Evolutionary conservation across 768 basidiomycete genomes (phyloP).

Genomic region (Fomitopsis serialis): DNA sequence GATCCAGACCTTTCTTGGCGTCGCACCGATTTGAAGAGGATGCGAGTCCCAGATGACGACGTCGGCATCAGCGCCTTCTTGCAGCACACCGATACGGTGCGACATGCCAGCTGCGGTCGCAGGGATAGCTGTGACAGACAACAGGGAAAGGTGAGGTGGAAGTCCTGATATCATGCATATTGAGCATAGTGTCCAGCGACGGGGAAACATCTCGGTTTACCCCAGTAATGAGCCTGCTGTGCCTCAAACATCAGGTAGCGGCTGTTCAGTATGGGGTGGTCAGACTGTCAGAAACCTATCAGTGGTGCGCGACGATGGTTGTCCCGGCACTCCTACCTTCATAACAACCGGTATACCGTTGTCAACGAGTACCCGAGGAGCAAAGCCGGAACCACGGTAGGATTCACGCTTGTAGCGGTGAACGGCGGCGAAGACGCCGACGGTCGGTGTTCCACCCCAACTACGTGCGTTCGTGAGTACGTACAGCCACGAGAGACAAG

Average conservation of each 20-base stretch:
- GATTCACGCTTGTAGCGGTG: constrained; percentile 74
- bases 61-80: constrained; percentile 32
- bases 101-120: constrained; percentile 72
- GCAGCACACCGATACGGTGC: constrained; percentile 71
- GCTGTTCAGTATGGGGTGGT: constrained; percentile 61
- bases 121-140: constrained; percentile 69
- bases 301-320: background rate
- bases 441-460: constrained; percentile 64
- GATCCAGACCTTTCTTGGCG: constrained; percentile 63
- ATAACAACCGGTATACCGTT: constrained; percentile 64
- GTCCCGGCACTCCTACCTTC: too few species aligned
- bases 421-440: constrained; percentile 67
- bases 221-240: constrained; percentile 79
- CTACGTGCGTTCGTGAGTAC: constrained; percentile 12
- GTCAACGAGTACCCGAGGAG: constrained; percentile 67
- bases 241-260: constrained; percentile 81
- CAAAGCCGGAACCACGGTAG: constrained; percentile 76
- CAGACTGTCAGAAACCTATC: constrained; percentile 39
- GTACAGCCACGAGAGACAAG: background rate
- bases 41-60: constrained; percentile 39
- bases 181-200: background rate
- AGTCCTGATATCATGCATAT: constrained; percentile 27
- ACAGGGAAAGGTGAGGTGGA: constrained; percentile 60
- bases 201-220: constrained; percentile 20
- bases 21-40: constrained; percentile 39